Conservation (phyloP, 805 yeast species). For the Hermanozyma aechmeae region DNA sequence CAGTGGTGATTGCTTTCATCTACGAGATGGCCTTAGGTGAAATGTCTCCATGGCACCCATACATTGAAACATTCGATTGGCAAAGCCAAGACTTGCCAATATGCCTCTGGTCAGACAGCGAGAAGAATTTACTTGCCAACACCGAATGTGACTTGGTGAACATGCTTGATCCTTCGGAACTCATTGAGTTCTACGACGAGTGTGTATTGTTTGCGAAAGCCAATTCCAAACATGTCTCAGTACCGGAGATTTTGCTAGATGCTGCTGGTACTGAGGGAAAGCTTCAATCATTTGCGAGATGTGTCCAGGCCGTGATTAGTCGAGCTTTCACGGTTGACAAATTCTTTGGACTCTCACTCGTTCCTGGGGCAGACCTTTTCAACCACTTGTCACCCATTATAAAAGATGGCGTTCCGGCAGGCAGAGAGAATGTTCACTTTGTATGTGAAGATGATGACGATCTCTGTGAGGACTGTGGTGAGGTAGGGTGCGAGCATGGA, state of each 20-base stretch:
- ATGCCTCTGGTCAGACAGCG: constrained; percentile 51
- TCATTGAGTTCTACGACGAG: constrained; percentile 28
- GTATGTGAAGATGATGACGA: constrained; percentile 14
- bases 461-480: constrained; percentile 11
- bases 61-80: constrained; percentile 44
- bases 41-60: constrained; percentile 76
- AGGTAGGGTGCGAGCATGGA: constrained; percentile 8
- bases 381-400: constrained; percentile 49
- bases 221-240: constrained; percentile 14
- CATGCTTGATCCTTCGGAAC: constrained; percentile 41
- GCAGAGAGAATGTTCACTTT: constrained; percentile 41
- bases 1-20: constrained; percentile 57
- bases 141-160: constrained; percentile 57
- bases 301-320: constrained; percentile 55
- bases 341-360: constrained; percentile 65
- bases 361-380: constrained; percentile 87
- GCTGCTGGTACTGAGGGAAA: constrained; percentile 11
- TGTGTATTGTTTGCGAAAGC: constrained; percentile 33
- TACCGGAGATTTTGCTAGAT: constrained; percentile 30
- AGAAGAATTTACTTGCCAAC: constrained; percentile 40
- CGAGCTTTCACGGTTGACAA: constrained; percentile 77
- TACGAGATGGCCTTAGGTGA: constrained; percentile 55
- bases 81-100: constrained; percentile 40
- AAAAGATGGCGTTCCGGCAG: constrained; percentile 6
- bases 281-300: constrained; percentile 39